Percentiles rank a stretch among this genome's conserved stretches.
These are phyloP conservation scores for Leishmania lainsoni DNA, from an alignment of 208 protist genomes.

Conservation along the genomic window DNA sequence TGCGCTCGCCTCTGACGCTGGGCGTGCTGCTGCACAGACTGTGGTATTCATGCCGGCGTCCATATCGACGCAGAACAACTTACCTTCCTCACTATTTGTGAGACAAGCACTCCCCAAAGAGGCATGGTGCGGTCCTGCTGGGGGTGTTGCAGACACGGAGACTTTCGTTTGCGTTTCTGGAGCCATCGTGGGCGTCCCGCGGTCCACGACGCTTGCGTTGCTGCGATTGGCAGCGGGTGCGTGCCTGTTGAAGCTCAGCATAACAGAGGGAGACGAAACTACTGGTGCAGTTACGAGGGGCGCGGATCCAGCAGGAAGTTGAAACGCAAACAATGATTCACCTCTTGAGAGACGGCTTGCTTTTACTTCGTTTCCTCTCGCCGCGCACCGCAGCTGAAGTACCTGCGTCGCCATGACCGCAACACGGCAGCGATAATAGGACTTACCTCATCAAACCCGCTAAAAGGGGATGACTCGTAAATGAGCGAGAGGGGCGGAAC, in stretches of 20 bases:
- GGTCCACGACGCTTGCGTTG: neutral
- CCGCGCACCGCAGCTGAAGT: conserved; percentile 25
- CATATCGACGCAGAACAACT: neutral
- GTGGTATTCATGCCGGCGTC: neutral
- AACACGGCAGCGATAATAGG: conserved; percentile 35
- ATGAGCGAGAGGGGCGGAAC: conserved; percentile 1
- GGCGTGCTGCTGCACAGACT: neutral
- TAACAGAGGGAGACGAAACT: neutral
- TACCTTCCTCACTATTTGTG: neutral
- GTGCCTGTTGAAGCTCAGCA: neutral
- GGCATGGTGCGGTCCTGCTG: too few species aligned
- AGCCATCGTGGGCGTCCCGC: neutral
- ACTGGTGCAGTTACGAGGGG: neutral
- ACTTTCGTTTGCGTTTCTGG: neutral
- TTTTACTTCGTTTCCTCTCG: neutral
- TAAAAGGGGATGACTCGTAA: neutral
- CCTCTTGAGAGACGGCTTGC: neutral
- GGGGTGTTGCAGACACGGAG: neutral
- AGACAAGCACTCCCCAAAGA: neutral
- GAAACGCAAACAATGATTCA: neutral
- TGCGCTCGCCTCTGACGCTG: conserved; percentile 11
- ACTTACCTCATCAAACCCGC: conserved; percentile 31
- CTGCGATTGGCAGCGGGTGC: neutral
- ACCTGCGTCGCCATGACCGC: conserved; percentile 50
- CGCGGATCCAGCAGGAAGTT: neutral